These are phyloP conservation scores for Cubamyces lactineus DNA, from an alignment of 768 basidiomycete species.

Conservation along the genomic window DNA sequence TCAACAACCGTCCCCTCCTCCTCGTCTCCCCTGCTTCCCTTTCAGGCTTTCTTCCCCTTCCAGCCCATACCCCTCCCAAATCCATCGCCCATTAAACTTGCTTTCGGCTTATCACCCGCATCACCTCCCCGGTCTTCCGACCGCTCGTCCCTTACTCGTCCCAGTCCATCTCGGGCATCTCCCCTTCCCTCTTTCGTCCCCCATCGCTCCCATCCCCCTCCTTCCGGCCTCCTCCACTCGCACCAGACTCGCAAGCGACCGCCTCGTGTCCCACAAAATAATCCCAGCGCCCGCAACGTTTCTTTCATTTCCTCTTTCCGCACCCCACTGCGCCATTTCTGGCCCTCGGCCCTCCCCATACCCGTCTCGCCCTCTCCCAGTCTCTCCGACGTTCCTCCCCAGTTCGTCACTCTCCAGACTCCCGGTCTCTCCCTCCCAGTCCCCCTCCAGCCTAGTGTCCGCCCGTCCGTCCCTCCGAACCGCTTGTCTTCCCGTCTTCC, in stretches of 20 bases:
- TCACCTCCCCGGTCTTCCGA: constrained; percentile 20
- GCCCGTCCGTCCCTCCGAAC: background rate
- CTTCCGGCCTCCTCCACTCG: constrained; percentile 12
- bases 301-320: constrained; percentile 45
- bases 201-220: too few relatives aligned
- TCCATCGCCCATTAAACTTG: background rate
- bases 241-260: constrained; percentile 27
- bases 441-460: background rate
- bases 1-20: background rate
- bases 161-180: constrained; percentile 23
- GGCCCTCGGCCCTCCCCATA: constrained; percentile 3
- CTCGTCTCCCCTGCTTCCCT: background rate
- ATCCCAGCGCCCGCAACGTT: constrained; percentile 45
- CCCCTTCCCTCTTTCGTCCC: constrained; percentile 12
- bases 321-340: constrained; percentile 3
- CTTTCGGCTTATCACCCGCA: constrained; percentile 21
- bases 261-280: constrained; percentile 27
- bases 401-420: background rate
- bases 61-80: constrained; percentile 4
- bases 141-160: background rate
- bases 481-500: background rate
- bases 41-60: background rate
- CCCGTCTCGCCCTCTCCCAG: constrained; percentile 1
- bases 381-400: constrained; percentile 18
- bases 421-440: constrained; percentile 17